phyloP scores from a whole-genome alignment of 2,329 filamentous ascomycete genomes.

The Pseudopyrenochaeta lycopersici region DNA sequence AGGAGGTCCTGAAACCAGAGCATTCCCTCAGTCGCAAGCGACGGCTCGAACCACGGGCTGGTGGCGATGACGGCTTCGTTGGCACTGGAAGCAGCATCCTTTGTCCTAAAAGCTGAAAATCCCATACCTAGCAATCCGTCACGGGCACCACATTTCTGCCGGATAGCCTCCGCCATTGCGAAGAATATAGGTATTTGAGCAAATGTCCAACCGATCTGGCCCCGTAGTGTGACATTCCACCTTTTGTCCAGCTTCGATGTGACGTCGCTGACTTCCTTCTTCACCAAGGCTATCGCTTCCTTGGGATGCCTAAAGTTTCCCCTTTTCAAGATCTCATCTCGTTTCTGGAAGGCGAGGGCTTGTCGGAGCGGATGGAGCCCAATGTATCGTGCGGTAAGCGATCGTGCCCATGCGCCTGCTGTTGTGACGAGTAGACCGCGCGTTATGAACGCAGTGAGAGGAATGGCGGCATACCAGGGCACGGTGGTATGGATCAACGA shows the following conservation, averaged over 20 bases:
- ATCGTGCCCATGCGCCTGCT: slow-evolving; percentile 53
- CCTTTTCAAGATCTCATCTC: slow-evolving; percentile 25
- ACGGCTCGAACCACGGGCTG: slow-evolving; percentile 55
- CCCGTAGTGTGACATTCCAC: slow-evolving; percentile 38
- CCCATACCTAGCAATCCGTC: slow-evolving; percentile 41
- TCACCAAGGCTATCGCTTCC: slow-evolving; percentile 19
- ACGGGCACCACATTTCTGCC: slow-evolving; percentile 44
- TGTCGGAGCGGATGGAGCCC: slow-evolving; percentile 54
- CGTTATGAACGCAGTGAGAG: slow-evolving; percentile 62
- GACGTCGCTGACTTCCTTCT: slow-evolving; percentile 30
- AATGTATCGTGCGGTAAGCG: slow-evolving; percentile 51
- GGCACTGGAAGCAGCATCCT: slow-evolving; percentile 6
- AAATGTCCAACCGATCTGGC: slow-evolving; percentile 40
- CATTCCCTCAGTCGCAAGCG: slow-evolving; percentile 64
- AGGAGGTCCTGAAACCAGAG: slow-evolving; percentile 69
- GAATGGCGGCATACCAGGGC: slow-evolving; percentile 65
- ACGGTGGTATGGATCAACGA: slow-evolving; percentile 62
- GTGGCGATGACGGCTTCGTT: slow-evolving; percentile 13
- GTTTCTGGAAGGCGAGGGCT: slow-evolving; percentile 36
- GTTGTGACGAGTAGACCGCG: slow-evolving; percentile 60
- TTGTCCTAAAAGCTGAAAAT: slow-evolving; percentile 16
- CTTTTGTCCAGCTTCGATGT: slow-evolving; percentile 33
- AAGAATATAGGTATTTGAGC: slow-evolving; percentile 48
- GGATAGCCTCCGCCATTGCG: slow-evolving; percentile 46
- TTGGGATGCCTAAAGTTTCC: slow-evolving; percentile 31